Evolutionary conservation across 352 stramenopile genomes (phyloP).

Genomic region (Thraustochytrium aureum): DNA sequence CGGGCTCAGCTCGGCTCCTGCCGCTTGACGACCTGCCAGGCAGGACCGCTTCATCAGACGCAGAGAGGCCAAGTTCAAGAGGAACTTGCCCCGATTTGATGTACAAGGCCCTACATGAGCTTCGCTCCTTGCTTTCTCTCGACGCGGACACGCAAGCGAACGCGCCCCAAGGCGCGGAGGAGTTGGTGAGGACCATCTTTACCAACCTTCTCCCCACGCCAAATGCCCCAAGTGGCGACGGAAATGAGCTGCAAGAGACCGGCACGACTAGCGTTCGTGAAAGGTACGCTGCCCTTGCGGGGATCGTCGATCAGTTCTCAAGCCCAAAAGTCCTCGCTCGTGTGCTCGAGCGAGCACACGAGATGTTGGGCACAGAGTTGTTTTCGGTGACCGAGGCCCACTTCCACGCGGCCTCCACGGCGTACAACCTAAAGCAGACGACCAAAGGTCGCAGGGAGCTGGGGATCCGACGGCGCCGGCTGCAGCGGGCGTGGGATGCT

Average conservation of each 20-base stretch:
- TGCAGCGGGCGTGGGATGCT: background rate
- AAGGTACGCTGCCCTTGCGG: no score
- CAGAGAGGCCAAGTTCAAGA: background rate
- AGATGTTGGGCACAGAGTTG: conserved; percentile 26
- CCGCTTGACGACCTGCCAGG: background rate
- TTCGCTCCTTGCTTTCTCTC: background rate
- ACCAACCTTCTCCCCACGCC: conserved; percentile 5
- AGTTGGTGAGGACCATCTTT: conserved; percentile 49
- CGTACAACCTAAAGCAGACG: conserved; percentile 28
- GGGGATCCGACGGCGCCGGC: background rate
- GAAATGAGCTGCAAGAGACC: background rate
- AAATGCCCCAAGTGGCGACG: background rate
- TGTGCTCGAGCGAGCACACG: background rate
- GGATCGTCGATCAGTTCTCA: no score
- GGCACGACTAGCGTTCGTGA: background rate
- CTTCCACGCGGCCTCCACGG: conserved; percentile 32
- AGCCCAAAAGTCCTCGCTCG: background rate
- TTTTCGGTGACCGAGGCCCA: background rate
- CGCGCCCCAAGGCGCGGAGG: background rate
- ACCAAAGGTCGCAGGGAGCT: conserved; percentile 8
- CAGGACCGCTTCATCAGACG: background rate
- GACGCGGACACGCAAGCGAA: background rate
- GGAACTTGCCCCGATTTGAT: background rate
- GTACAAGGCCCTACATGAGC: background rate
- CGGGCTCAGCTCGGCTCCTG: background rate